Evolutionary conservation across 2,329 filamentous ascomycete genomes (phyloP).

Genomic region (Lasiodiplodia sp.): DNA sequence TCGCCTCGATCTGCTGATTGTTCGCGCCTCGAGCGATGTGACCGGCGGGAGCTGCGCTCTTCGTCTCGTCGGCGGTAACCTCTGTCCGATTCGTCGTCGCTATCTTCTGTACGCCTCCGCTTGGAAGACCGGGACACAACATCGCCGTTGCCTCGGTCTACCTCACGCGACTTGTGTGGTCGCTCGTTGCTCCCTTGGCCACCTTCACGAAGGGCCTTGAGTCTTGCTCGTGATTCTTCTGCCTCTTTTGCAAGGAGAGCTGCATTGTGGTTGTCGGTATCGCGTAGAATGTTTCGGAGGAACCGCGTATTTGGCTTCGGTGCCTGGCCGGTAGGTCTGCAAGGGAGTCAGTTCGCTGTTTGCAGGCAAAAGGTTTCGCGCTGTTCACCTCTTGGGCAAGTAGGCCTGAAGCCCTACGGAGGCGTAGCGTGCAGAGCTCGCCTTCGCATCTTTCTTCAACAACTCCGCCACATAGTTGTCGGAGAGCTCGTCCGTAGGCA

Average conservation of each 20-base stretch:
- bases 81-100: slow-evolving; percentile 33
- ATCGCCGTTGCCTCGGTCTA: slow-evolving; percentile 5
- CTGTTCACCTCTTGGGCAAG: slow-evolving; percentile 59
- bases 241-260: slow-evolving; percentile 84
- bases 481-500: slow-evolving; percentile 56
- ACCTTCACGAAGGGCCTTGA: slow-evolving; percentile 56
- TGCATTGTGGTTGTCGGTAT: slow-evolving; percentile 88
- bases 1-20: slow-evolving; percentile 29
- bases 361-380: neutral
- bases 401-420: slow-evolving; percentile 76
- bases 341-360: neutral
- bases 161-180: slow-evolving; percentile 1
- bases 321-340: slow-evolving; percentile 68
- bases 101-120: slow-evolving; percentile 32
- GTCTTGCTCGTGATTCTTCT: slow-evolving; percentile 75
- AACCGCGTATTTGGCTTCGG: slow-evolving; percentile 94
- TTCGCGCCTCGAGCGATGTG: slow-evolving; percentile 31
- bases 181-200: slow-evolving; percentile 46
- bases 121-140: slow-evolving; percentile 21
- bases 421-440: slow-evolving; percentile 76
- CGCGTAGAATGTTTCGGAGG: slow-evolving; percentile 83
- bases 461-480: slow-evolving; percentile 83
- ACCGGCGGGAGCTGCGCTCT: slow-evolving; percentile 30
- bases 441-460: slow-evolving; percentile 80
- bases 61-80: slow-evolving; percentile 37